Base-by-base conservation (phyloP, 352 stramenopile species). In the Blastocystis sp. region DNA sequence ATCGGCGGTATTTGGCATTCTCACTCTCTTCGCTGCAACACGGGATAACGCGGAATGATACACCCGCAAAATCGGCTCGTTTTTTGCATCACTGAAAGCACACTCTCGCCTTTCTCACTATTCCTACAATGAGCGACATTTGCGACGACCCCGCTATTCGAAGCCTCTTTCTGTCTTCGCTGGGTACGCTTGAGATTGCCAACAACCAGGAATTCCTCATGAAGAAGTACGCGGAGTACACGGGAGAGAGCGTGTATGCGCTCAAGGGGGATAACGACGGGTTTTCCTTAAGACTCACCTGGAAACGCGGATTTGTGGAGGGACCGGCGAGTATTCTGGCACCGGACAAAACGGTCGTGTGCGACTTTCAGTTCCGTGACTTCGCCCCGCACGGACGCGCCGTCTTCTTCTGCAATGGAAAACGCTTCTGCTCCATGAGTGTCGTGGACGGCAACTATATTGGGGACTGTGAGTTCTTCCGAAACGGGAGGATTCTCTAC, bases 391-490 rank as follows among this genome's bases (percentile, higher is more conserved):
- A 37, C 16, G 63, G 63, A 41, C 4, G 19, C 16, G 31, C 26
- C 63, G 45, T 13, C 24, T 74, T 74, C 37, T 74, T 50, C 37
- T 50, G 39, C 19, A 37, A 74, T 1, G 39, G 39, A 24, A 10
- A 9, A 13, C 24, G 31, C 3, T 41, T 74, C 31, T 74, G 63
- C 35, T 51, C 63, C 37, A 33, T 74, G 24, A 74, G 39, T 41
- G 63, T 74, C 3, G n/a, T 74, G 39, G 39, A 74, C 35, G 63
- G 63, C 39, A 45, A 13, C 45, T 74, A 74, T 74, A 50, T 50
- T 9, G 63, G 63, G 9, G 24, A 33, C 63, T 74, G 63, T 31
- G 31, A 74, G 31, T 74, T 74, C 37, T 74, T 50, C 63, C 31
- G 39, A 35, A 37, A 74, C 35, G 31, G 26, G 0, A 9, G 19